phyloP scores from a whole-genome alignment of 768 basidiomycete species.

The Filobasidium floriforme region DNA sequence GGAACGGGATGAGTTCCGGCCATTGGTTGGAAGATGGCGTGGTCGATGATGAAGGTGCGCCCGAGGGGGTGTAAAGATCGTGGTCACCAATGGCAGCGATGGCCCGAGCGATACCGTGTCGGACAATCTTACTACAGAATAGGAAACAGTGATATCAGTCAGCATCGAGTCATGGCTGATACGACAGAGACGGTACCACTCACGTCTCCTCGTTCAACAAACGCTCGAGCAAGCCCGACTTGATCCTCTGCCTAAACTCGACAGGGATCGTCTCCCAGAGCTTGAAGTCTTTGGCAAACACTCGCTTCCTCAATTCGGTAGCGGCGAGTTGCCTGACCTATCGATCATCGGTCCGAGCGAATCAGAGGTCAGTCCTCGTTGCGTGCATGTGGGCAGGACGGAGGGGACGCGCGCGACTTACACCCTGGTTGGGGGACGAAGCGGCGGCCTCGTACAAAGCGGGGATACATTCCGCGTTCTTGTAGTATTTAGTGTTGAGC shows the following conservation, averaged over 20 bases:
- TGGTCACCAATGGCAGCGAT: conserved; percentile 85
- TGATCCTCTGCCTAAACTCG: conserved; percentile 71
- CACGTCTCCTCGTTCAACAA: conserved; percentile 72
- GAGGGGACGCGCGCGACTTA: conserved; percentile 49
- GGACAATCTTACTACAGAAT: conserved; percentile 66
- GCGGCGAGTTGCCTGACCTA: conserved; percentile 95
- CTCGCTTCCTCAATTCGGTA: conserved; percentile 90
- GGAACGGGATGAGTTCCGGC: conserved; percentile 79
- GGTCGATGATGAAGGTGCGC: conserved; percentile 15
- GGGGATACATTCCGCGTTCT: conserved; percentile 79
- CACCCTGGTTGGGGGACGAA: conserved; percentile 71
- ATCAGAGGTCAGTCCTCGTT: background rate
- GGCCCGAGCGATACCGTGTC: conserved; percentile 85
- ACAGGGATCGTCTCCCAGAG: conserved; percentile 69
- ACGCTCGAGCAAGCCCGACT: conserved; percentile 67
- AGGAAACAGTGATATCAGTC: background rate
- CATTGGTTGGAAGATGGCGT: conserved; percentile 48
- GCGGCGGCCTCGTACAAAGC: conserved; percentile 81
- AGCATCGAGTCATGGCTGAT: background rate
- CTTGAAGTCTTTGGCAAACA: conserved; percentile 66
- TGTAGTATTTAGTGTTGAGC: conserved; percentile 88
- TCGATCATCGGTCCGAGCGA: background rate
- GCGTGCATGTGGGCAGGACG: background rate
- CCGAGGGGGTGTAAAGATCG: conserved; percentile 55
- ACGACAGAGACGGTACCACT: conserved; percentile 30